These are phyloP conservation scores for Corylus americana DNA, from an alignment of 306 rosid species.

Conservation along the genomic window DNA sequence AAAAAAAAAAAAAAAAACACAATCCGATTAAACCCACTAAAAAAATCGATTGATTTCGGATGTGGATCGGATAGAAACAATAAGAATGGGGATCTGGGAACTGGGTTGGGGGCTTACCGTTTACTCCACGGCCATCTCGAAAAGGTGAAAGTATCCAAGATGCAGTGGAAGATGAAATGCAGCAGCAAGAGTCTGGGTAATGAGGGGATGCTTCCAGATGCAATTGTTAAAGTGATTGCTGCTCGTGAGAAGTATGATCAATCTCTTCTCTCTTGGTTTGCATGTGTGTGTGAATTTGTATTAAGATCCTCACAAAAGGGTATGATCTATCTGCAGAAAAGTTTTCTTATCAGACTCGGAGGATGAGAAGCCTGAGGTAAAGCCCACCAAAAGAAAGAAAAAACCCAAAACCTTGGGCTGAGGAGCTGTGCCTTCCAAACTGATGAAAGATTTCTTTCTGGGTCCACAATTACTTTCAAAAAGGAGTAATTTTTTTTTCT, in stretches of 20 bases:
- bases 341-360: constrained; percentile 55
- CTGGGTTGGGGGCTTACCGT: constrained; percentile 39
- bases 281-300: constrained; percentile 1
- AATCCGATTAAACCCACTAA: too few species aligned
- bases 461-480: not conserved
- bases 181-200: constrained; percentile 32
- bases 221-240: constrained; percentile 74
- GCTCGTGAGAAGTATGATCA: constrained; percentile 72
- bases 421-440: constrained; percentile 18
- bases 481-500: constrained; percentile 1
- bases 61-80: not conserved
- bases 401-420: constrained; percentile 61
- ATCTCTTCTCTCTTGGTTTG: not conserved
- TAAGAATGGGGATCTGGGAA: constrained; percentile 31
- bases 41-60: not conserved
- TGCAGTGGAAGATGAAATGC: constrained; percentile 35
- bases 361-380: constrained; percentile 53
- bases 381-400: constrained; percentile 56
- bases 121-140: constrained; percentile 58
- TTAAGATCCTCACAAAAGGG: constrained; percentile 17
- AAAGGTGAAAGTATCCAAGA: constrained; percentile 36
- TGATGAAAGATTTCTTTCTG: too few species aligned
- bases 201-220: constrained; percentile 69
- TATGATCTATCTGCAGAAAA: constrained; percentile 49
- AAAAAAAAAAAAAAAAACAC: too few species aligned